Evolutionary conservation across 2,329 filamentous ascomycete genomes (phyloP).

Genomic region (Cordyceps pruinosa): DNA sequence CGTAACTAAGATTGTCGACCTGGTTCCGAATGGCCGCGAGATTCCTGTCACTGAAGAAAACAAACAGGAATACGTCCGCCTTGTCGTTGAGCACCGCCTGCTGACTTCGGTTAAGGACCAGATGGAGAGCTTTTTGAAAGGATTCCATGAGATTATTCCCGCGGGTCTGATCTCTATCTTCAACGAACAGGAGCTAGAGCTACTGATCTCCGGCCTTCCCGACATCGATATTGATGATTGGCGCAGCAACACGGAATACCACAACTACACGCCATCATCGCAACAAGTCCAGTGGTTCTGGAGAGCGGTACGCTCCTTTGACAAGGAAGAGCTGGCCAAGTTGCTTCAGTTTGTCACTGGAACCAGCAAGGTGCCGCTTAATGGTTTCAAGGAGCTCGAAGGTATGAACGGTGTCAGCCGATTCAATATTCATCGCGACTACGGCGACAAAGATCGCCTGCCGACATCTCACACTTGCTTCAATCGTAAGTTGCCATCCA

Average conservation of each 20-base stretch:
- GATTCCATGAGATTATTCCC: constrained; percentile 97
- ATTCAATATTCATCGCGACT: constrained; percentile 98
- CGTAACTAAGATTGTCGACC: constrained; percentile 77
- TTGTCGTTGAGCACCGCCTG: constrained; percentile 90
- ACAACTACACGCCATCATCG: constrained; percentile 91
- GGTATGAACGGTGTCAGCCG: constrained; percentile 98
- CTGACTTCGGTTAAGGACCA: constrained; percentile 89
- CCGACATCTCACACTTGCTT: constrained; percentile 98
- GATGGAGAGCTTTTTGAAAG: constrained; percentile 85
- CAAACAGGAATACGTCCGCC: constrained; percentile 94
- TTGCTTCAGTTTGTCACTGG: constrained; percentile 96
- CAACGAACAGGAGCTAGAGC: constrained; percentile 94
- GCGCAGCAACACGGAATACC: constrained; percentile 98
- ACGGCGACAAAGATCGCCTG: constrained; percentile 90
- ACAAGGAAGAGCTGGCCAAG: constrained; percentile 98
- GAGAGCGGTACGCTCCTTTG: constrained; percentile 92
- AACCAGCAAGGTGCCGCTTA: constrained; percentile 95
- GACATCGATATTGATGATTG: constrained; percentile 98
- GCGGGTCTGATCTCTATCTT: constrained; percentile 93
- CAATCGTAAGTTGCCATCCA: constrained; percentile 70
- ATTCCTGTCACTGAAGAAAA: constrained; percentile 95
- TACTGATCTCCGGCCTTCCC: constrained; percentile 91
- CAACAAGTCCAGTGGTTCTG: constrained; percentile 99
- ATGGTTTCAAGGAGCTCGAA: constrained; percentile 97
- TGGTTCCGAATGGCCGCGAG: constrained; percentile 81